These are phyloP conservation scores for Breviolum minutum DNA, from an alignment of 73 alveolate species.

Conservation along the genomic window DNA sequence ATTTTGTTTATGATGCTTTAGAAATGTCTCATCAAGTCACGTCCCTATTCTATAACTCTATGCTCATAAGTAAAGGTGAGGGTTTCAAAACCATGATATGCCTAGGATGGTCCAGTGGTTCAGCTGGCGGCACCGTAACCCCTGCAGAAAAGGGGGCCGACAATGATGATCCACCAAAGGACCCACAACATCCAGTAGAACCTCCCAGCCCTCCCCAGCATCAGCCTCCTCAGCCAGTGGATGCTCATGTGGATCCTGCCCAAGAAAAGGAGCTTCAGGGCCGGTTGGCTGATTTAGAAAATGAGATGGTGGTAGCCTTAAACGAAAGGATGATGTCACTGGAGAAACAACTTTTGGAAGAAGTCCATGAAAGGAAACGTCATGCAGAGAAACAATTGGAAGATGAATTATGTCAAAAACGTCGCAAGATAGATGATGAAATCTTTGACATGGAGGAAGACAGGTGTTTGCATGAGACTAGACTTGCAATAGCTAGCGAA, in stretches of 20 bases:
- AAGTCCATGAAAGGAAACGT: background rate
- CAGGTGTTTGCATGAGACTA: background rate
- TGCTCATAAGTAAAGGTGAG: too few species aligned
- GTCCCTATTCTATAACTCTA: too few species aligned
- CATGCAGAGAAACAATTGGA: conserved; percentile 6
- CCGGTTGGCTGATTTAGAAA: background rate
- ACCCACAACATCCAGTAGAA: background rate
- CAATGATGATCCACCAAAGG: background rate
- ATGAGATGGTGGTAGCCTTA: background rate
- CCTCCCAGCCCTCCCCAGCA: background rate
- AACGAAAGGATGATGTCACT: background rate
- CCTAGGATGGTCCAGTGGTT: background rate
- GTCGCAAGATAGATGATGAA: background rate
- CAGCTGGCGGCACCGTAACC: too few species aligned
- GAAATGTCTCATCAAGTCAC: too few species aligned
- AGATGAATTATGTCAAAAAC: background rate
- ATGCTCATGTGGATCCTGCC: background rate
- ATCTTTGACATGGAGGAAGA: background rate
- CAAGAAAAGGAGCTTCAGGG: background rate
- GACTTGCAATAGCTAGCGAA: background rate
- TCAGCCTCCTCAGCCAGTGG: background rate
- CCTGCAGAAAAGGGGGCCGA: too few species aligned
- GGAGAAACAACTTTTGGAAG: background rate
- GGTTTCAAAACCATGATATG: background rate
- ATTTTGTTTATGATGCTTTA: too few species aligned